Percentiles rank a stretch among this genome's conserved stretches.
Conservation (phyloP, 2,329 filamentous ascomycete genomes). For the Pseudogymnoascus sp. region DNA sequence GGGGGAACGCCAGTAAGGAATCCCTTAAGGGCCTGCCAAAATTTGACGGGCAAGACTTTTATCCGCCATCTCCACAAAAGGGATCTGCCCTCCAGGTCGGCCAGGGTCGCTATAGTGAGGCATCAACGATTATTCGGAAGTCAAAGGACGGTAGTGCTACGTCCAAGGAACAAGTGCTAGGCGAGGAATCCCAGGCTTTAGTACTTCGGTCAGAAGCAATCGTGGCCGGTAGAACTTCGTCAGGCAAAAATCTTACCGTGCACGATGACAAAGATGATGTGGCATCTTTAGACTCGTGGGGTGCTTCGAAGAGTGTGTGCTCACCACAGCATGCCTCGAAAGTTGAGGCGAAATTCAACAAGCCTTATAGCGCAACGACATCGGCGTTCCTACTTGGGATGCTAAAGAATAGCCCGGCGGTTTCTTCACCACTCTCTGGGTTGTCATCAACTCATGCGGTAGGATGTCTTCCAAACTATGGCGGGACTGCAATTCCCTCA, state of each 20-base stretch:
- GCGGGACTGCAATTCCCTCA: constrained; percentile 26
- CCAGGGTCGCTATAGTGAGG: constrained; percentile 1
- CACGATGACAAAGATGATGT: constrained; percentile 14
- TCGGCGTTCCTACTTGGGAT: constrained; percentile 23
- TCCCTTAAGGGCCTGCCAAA: constrained; percentile 48
- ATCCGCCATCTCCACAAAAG: constrained; percentile 47
- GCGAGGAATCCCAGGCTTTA: constrained; percentile 6
- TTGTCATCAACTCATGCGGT: constrained; percentile 27
- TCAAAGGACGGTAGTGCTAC: constrained; percentile 1
- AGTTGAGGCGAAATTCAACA: neutral
- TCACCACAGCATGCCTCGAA: neutral
- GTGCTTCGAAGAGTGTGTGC: constrained; percentile 7
- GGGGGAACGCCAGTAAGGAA: constrained; percentile 46
- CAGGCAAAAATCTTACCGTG: neutral
- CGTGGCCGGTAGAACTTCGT: neutral
- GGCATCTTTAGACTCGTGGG: constrained; percentile 17
- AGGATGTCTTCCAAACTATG: constrained; percentile 27
- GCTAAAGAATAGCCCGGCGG: constrained; percentile 20
- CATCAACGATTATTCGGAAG: constrained; percentile 11
- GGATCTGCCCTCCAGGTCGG: constrained; percentile 14
- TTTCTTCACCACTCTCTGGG: constrained; percentile 21
- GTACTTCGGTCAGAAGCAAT: neutral
- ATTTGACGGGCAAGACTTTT: constrained; percentile 58
- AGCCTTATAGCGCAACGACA: neutral
- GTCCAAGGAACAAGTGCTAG: constrained; percentile 11